Base-by-base conservation (phyloP, 2,329 filamentous ascomycete genomes). In the Ophiostoma piceae region DNA sequence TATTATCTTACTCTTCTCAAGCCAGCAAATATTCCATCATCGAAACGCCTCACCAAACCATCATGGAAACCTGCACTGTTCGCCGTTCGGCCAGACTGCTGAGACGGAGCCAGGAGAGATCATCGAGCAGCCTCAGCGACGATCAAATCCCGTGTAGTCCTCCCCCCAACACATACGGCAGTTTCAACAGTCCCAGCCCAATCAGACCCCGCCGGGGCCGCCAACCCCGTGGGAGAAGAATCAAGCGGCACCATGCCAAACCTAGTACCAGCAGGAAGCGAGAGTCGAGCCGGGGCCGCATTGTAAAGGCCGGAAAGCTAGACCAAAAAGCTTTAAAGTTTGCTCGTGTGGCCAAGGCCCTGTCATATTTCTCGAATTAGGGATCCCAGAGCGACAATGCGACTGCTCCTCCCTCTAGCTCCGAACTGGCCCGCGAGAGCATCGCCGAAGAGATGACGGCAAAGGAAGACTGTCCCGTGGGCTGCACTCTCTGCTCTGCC, bases 51-150 rank as follows among this genome's bases (percentile, higher is more conserved):
- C 12, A 39, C 32, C 12, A 39, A 65, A 12, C 2, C 29, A n/a
- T n/a, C 62, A 65, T 65, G 62, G 8, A 3, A 5, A 19, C n/a
- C 3, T 6, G 8, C 9, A 16, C 32, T 39, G 35, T 65, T 65
- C 62, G 62, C 19, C 62, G 62, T 7, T 65, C 62, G 19, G 62
- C 62, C 6, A 37, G 62, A 39, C 62, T 65, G 62, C 62, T 22
- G 35, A 39, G 62, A 65, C 62, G 7, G 35, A 41, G 62, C 62
- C 35, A 39, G 16, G 19, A 12, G 32, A 37, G 60, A 32, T 19
- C 60, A 9, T 35, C 29, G 29, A 64, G 60, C 29, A 35, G 14
- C 32, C 16, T 6, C 29, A 37, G 29, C 29, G 60, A 64, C 29
- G 6, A 12, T 19, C 16, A 16, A 32, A 2, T 11, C 47, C 16